These are phyloP conservation scores for Colletotrichum sp. DNA, from an alignment of 2,329 filamentous ascomycete species.

Conservation along the genomic window DNA sequence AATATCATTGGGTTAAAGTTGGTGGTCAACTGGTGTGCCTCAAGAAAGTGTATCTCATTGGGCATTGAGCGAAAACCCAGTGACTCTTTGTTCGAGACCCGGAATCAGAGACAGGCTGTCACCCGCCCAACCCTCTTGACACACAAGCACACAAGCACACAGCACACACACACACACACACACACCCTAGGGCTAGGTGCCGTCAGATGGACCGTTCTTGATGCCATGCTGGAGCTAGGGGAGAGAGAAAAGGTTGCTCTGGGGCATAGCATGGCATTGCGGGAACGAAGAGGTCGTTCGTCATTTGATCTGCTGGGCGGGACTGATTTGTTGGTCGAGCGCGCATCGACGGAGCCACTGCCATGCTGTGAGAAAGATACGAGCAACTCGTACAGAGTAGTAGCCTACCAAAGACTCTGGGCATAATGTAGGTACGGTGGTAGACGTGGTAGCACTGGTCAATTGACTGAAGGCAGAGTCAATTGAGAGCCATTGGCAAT, in stretches of 20 bases:
- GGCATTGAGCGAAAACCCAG: not conserved
- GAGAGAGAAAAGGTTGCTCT: not conserved
- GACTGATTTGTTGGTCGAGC: not conserved
- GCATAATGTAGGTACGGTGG: not conserved
- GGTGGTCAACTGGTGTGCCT: not conserved
- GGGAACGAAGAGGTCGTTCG: not conserved
- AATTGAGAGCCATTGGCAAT: not conserved
- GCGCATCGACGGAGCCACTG: not conserved
- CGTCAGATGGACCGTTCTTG: slow-evolving; percentile 8
- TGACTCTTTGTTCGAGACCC: slow-evolving; percentile 4
- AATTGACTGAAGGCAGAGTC: not conserved
- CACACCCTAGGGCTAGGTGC: not conserved
- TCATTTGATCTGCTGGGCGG: not conserved
- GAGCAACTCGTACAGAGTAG: not conserved
- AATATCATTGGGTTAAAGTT: not conserved
- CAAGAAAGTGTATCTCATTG: not conserved
- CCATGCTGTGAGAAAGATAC: not conserved
- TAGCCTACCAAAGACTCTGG: not conserved
- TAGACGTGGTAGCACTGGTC: not conserved
- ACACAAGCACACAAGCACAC: not conserved
- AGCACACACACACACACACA: not conserved
- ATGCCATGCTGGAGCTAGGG: not conserved
- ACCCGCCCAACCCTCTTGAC: slow-evolving; percentile 14
- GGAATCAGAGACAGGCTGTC: slow-evolving; percentile 19
- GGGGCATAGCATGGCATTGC: not conserved